Evolutionary conservation across 2,329 filamentous ascomycete genomes (phyloP).

Genomic region (Ophioceras dolichostomum): DNA sequence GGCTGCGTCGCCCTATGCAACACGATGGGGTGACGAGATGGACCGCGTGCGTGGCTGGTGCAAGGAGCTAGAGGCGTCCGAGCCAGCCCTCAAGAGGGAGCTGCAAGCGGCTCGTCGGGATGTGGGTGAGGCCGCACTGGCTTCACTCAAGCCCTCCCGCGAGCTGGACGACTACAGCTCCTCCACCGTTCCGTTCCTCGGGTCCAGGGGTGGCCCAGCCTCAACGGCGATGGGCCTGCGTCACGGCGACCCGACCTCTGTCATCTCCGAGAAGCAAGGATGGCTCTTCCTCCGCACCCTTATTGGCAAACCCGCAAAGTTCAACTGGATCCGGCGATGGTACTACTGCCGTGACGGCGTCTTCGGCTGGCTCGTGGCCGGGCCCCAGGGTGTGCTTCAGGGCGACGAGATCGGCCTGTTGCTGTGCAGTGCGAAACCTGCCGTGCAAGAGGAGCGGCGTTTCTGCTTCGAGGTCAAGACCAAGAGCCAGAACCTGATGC

Average conservation of each 20-base stretch:
- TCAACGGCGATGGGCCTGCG: conserved; percentile 56
- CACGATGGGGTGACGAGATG: conserved; percentile 66
- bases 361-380: conserved; percentile 87
- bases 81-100: conserved; percentile 71
- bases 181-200: conserved; percentile 80
- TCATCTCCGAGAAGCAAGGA: conserved; percentile 71
- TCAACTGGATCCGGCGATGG: conserved; percentile 86
- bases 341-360: conserved; percentile 93
- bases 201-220: conserved; percentile 53
- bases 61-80: conserved; percentile 85
- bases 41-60: conserved; percentile 88
- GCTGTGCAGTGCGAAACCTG: conserved; percentile 83
- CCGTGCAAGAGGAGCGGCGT: conserved; percentile 80
- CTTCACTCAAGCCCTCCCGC: conserved; percentile 64
- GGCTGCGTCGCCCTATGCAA: conserved; percentile 29
- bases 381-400: conserved; percentile 77
- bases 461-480: conserved; percentile 99
- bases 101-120: conserved; percentile 67
- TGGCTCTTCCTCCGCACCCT: conserved; percentile 81
- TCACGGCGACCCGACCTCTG: conserved; percentile 33
- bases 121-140: conserved; percentile 66
- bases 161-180: conserved; percentile 88
- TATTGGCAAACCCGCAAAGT: conserved; percentile 77
- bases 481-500: conserved; percentile 76
- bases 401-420: conserved; percentile 93